These are phyloP conservation scores for Ceratobasidium sp. DNA, from an alignment of 1,284 basidiomycete genomes.

Conservation along the genomic window DNA sequence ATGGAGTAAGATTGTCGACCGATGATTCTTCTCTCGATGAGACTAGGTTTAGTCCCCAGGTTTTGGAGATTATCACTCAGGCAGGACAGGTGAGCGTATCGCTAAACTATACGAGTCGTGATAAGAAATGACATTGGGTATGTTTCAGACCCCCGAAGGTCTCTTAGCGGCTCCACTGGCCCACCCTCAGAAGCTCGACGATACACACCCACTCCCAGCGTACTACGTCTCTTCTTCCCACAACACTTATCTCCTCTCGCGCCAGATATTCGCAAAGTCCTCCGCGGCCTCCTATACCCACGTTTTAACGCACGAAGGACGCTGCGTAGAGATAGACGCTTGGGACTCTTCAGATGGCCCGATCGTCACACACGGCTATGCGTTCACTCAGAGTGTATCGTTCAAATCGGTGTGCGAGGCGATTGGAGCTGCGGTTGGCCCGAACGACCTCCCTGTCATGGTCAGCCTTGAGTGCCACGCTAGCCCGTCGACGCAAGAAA, in stretches of 20 bases:
- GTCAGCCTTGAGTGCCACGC: constrained; percentile 54
- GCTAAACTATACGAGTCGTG: background rate
- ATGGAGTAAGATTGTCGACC: constrained; percentile 27
- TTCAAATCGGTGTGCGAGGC: constrained; percentile 44
- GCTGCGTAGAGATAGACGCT: constrained; percentile 54
- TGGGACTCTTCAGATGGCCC: constrained; percentile 50
- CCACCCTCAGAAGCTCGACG: constrained; percentile 31
- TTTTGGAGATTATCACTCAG: constrained; percentile 30
- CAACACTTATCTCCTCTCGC: constrained; percentile 51
- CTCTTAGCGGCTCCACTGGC: constrained; percentile 8
- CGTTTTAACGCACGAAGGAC: constrained; percentile 49
- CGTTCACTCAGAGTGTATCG: constrained; percentile 41
- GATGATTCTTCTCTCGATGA: constrained; percentile 35
- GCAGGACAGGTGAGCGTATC: constrained; percentile 14
- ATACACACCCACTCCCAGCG: constrained; percentile 40
- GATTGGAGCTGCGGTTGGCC: constrained; percentile 40
- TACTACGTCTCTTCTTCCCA: constrained; percentile 47
- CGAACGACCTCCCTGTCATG: constrained; percentile 48
- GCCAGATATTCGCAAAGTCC: constrained; percentile 52
- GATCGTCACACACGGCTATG: constrained; percentile 51
- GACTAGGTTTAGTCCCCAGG: constrained; percentile 15
- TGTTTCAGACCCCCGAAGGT: constrained; percentile 26
- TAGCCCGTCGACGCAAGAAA: constrained; percentile 48
- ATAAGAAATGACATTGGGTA: background rate
- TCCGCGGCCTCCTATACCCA: constrained; percentile 51